A percentile compares a stretch with the other conserved stretches of the same genome.
phyloP scores from a whole-genome alignment of 176 grass and related monocot genomes.

The Pontederia paniculata region DNA sequence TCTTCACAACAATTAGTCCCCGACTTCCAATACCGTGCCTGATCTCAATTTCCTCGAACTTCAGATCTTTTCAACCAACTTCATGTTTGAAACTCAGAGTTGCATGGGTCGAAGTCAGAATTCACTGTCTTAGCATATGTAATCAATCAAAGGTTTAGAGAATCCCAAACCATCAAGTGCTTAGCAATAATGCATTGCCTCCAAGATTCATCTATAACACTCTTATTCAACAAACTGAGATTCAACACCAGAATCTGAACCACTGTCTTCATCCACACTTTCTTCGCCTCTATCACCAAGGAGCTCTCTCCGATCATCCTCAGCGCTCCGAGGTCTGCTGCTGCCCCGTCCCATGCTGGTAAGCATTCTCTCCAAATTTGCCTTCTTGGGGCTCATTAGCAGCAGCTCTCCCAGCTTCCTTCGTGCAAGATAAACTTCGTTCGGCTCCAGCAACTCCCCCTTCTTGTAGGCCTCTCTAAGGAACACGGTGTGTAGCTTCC shows the following conservation, averaged over 20 bases:
- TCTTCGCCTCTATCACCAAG: slow-evolving; percentile 13
- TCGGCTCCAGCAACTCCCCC: slow-evolving; percentile 49
- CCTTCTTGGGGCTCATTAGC: slow-evolving; percentile 48
- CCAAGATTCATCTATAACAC: neutral
- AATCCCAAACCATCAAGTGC: too few species aligned
- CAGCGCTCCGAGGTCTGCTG: slow-evolving; percentile 25
- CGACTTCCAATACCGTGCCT: too few species aligned
- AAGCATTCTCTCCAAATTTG: slow-evolving; percentile 75
- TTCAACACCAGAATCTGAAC: slow-evolving; percentile 72
- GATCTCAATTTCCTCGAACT: too few species aligned
- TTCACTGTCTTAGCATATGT: too few species aligned
- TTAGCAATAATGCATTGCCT: too few species aligned
- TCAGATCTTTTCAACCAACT: too few species aligned
- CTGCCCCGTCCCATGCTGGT: slow-evolving; percentile 62
- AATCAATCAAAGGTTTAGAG: too few species aligned
- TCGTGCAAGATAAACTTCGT: slow-evolving; percentile 47
- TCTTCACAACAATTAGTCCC: too few species aligned
- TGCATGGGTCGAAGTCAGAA: too few species aligned
- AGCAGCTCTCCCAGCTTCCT: slow-evolving; percentile 56
- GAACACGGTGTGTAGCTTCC: slow-evolving; percentile 80
- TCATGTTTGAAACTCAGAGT: too few species aligned
- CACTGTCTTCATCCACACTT: slow-evolving; percentile 31
- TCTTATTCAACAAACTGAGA: slow-evolving; percentile 69
- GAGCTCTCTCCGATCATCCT: slow-evolving; percentile 14
- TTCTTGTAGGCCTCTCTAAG: slow-evolving; percentile 66